Percentiles rank a stretch among this genome's conserved stretches.
Evolutionary conservation across 352 stramenopile genomes (phyloP).

Genomic region (Globisporangium camurandrum): DNA sequence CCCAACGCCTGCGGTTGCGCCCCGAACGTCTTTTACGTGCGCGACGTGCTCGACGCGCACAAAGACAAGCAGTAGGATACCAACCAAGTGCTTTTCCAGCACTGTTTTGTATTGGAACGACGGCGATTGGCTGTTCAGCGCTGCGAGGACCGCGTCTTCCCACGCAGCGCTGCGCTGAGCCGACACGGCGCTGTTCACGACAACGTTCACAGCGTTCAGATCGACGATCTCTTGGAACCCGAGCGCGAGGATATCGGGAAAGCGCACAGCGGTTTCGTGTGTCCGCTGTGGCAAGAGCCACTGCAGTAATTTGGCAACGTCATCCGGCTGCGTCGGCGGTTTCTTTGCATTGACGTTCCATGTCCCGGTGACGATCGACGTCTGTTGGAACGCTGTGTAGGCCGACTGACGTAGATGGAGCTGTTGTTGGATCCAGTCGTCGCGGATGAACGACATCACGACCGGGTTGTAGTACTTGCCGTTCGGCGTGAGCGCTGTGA

Average conservation of each 20-base stretch:
- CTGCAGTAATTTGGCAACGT: constrained; percentile 50
- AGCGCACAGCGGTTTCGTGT: background rate
- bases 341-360: constrained; percentile 99
- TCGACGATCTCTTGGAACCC: constrained; percentile 99
- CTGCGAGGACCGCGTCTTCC: constrained; percentile 85
- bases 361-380: constrained; percentile 79
- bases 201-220: constrained; percentile 98
- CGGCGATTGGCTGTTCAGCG: constrained; percentile 75
- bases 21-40: constrained; percentile 84
- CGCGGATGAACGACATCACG: constrained; percentile 79
- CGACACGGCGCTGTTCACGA: constrained; percentile 93
- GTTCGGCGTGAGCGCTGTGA: constrained; percentile 21
- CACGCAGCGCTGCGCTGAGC: constrained; percentile 85
- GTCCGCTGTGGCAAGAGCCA: constrained; percentile 35
- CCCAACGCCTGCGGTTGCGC: constrained; percentile 90
- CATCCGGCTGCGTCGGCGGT: constrained; percentile 45
- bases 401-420: constrained; percentile 41
- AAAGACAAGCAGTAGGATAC: constrained; percentile 96
- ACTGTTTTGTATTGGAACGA: constrained; percentile 61
- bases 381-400: constrained; percentile 65
- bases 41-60: constrained; percentile 74
- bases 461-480: constrained; percentile 75
- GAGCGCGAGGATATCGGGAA: constrained; percentile 62
- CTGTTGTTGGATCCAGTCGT: constrained; percentile 86
- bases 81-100: constrained; percentile 93